A percentile compares a stretch with the other conserved stretches of the same genome.
These are phyloP conservation scores for Calocybe gambosa DNA, from an alignment of 1,284 basidiomycete genomes.

Conservation along the genomic window DNA sequence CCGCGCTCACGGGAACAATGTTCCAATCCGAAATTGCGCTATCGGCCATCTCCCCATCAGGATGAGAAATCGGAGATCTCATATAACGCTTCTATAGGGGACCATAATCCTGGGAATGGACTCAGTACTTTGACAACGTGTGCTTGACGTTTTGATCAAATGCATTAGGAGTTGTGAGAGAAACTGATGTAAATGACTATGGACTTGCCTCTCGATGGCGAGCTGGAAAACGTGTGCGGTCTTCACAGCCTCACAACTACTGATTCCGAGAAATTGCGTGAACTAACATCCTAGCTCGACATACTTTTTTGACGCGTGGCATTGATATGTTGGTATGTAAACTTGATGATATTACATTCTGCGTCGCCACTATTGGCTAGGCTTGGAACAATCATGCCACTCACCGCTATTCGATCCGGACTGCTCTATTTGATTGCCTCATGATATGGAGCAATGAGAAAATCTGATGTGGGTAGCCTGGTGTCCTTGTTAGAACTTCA, in stretches of 20 bases:
- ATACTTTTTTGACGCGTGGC: neutral
- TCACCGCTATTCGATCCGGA: neutral
- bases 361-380: neutral
- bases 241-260: neutral
- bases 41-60: slow-evolving; percentile 19
- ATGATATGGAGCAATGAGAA: neutral
- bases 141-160: slow-evolving; percentile 8
- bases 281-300: neutral
- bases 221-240: neutral
- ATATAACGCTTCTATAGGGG: slow-evolving; percentile 2
- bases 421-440: neutral
- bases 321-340: neutral
- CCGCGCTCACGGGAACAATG: slow-evolving; percentile 16
- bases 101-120: slow-evolving; percentile 19
- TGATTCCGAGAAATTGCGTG: neutral
- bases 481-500: neutral
- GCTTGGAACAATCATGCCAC: neutral
- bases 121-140: slow-evolving; percentile 3
- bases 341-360: neutral
- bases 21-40: slow-evolving; percentile 12
- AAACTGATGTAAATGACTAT: neutral
- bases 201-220: neutral
- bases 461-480: neutral
- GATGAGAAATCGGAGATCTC: slow-evolving; percentile 14
- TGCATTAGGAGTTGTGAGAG: neutral